phyloP scores from a whole-genome alignment of 179 eudicot genomes.

The Beta corolliflora region DNA sequence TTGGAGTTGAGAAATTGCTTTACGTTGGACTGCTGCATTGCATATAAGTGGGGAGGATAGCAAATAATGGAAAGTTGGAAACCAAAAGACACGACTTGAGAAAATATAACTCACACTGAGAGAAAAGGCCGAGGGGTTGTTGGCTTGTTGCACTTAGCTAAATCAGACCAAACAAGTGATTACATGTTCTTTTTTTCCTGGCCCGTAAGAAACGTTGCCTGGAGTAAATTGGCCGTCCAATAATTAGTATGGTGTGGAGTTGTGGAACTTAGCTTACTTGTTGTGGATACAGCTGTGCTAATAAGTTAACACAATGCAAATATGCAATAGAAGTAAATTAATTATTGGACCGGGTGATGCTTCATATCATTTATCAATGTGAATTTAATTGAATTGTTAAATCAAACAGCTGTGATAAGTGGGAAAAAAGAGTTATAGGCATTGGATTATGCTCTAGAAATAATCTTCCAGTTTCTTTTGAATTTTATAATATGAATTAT shows the following conservation, averaged over 20 bases:
- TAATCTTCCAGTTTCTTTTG: no score
- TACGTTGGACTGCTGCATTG: background rate
- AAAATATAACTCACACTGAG: background rate
- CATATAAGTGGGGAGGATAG: conserved; percentile 8
- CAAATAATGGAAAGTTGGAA: background rate
- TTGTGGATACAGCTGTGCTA: no score
- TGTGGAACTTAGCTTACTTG: background rate
- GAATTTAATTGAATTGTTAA: no score
- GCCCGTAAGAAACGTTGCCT: conserved; percentile 19
- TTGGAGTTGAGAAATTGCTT: conserved; percentile 6
- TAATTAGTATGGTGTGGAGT: background rate
- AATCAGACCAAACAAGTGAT: background rate
- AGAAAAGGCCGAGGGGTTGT: conserved; percentile 18
- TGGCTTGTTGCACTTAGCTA: conserved; percentile 34
- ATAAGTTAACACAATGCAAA: no score
- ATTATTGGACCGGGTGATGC: no score
- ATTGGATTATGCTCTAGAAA: no score
- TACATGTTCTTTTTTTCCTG: background rate
- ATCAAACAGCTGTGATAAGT: no score
- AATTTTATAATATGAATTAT: no score
- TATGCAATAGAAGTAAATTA: no score
- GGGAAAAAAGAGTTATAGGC: no score
- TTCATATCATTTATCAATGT: no score
- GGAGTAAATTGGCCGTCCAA: background rate
- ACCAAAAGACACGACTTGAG: background rate